Evolutionary conservation across 2,329 filamentous ascomycete species (phyloP).

Genomic region (Talaromyces sp.): DNA sequence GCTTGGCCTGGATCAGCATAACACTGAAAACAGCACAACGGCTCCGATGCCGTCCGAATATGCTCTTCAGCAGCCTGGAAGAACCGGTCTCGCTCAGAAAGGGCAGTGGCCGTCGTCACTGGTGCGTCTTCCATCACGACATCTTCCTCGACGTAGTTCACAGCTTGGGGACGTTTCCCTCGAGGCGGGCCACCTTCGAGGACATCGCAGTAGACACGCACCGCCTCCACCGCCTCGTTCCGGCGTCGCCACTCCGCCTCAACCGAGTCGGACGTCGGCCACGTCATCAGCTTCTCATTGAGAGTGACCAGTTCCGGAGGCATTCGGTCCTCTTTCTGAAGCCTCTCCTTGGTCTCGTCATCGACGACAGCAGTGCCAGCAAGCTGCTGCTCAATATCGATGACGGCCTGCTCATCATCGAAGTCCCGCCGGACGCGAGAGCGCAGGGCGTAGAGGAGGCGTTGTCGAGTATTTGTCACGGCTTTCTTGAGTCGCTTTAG

Average conservation of each 20-base stretch:
- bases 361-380: slow-evolving; percentile 21
- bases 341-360: slow-evolving; percentile 22
- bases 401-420: slow-evolving; percentile 22
- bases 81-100: neutral
- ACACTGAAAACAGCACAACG: slow-evolving; percentile 14
- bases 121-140: slow-evolving; percentile 6
- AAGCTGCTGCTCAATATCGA: slow-evolving; percentile 24
- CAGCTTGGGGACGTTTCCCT: slow-evolving; percentile 10
- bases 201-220: slow-evolving; percentile 20
- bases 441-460: slow-evolving; percentile 20
- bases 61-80: slow-evolving; percentile 3
- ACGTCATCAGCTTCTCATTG: slow-evolving; percentile 21
- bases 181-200: slow-evolving; percentile 19
- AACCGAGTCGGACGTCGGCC: slow-evolving; percentile 21
- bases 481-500: slow-evolving; percentile 13
- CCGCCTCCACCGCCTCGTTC: slow-evolving; percentile 19
- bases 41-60: neutral
- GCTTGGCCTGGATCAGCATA: neutral
- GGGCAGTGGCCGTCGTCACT: neutral
- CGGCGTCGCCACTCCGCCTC: slow-evolving; percentile 22
- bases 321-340: slow-evolving; percentile 20
- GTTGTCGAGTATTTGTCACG: slow-evolving; percentile 17
- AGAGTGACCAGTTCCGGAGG: slow-evolving; percentile 15
- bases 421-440: slow-evolving; percentile 20
- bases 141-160: slow-evolving; percentile 1